These are phyloP conservation scores for Brassica napus DNA, from an alignment of 345 rosid genomes.

Conservation along the genomic window DNA sequence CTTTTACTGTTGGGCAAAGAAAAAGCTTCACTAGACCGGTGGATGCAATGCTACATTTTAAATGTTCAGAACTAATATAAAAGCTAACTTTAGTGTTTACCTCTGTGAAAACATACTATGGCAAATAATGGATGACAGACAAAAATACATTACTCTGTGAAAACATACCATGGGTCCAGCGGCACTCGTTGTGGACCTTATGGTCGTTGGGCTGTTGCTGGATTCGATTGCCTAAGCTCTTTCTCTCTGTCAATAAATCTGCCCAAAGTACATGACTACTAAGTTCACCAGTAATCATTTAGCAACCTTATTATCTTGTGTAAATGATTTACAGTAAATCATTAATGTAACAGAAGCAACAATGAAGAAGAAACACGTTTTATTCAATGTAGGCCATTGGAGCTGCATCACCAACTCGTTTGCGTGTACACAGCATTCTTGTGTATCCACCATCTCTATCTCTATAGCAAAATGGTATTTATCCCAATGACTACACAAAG, in stretches of 20 bases:
- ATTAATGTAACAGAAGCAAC: background rate
- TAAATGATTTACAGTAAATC: background rate
- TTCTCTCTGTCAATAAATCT: slow-evolving; percentile 66
- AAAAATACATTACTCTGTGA: background rate
- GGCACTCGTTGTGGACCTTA: slow-evolving; percentile 46
- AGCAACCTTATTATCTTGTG: background rate
- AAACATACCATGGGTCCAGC: slow-evolving; percentile 67
- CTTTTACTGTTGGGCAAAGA: background rate
- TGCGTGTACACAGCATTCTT: too few relatives aligned
- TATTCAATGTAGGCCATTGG: slow-evolving; percentile 94
- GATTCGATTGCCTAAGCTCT: slow-evolving; percentile 61
- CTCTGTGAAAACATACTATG: slow-evolving; percentile 9
- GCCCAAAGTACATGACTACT: slow-evolving; percentile 19
- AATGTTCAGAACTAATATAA: background rate
- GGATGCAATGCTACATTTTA: background rate
- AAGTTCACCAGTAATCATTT: background rate
- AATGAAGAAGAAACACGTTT: slow-evolving; percentile 9
- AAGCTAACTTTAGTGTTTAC: background rate
- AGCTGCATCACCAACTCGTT: slow-evolving; percentile 89
- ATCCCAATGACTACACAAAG: too few relatives aligned
- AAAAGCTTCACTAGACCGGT: background rate
- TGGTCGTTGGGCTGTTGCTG: slow-evolving; percentile 66
- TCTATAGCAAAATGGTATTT: too few relatives aligned
- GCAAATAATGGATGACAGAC: background rate
- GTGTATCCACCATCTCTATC: too few relatives aligned